Conservation (phyloP, 2,329 filamentous ascomycete genomes). For the Scleromitrula shiraiana region DNA sequence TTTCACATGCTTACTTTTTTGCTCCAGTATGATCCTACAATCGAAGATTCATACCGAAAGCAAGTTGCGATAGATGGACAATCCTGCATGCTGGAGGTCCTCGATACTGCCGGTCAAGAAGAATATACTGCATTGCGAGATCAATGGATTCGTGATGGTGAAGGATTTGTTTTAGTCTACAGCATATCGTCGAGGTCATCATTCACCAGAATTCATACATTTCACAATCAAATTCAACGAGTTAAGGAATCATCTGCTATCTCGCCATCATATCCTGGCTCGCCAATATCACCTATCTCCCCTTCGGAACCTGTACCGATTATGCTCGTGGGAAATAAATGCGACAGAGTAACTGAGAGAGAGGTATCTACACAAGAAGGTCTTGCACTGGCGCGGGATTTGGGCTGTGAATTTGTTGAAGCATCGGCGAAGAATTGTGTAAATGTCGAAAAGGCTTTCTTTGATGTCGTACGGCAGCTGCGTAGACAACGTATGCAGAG, state of each 20-base stretch:
- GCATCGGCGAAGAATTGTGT: conserved; percentile 97
- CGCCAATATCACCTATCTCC: conserved; percentile 52
- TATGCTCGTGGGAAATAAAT: conserved; percentile 99
- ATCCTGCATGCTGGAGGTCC: conserved; percentile 93
- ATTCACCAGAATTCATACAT: conserved; percentile 88
- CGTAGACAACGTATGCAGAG: conserved; percentile 64
- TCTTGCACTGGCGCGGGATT: conserved; percentile 78
- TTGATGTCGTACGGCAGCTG: conserved; percentile 89
- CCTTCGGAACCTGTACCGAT: conserved; percentile 64
- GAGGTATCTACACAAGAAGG: conserved; percentile 97
- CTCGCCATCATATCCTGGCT: conserved; percentile 70
- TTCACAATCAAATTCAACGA: conserved; percentile 93
- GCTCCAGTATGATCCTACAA: conserved; percentile 67
- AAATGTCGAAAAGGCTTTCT: conserved; percentile 97
- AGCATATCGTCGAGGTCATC: conserved; percentile 96
- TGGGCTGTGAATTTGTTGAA: conserved; percentile 95
- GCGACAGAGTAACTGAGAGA: conserved; percentile 88
- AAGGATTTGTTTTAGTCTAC: conserved; percentile 96
- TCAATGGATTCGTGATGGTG: conserved; percentile 97
- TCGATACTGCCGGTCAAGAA: conserved; percentile 96
- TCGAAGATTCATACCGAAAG: conserved; percentile 82
- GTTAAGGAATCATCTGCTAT: conserved; percentile 85
- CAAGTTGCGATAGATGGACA: conserved; percentile 89
- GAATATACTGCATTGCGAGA: conserved; percentile 95
- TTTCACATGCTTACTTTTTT: conserved; percentile 18